Conservation (phyloP, 225 moss, liverwort and hornwort species). For the Bryoerythrophyllum caledonicum region DNA sequence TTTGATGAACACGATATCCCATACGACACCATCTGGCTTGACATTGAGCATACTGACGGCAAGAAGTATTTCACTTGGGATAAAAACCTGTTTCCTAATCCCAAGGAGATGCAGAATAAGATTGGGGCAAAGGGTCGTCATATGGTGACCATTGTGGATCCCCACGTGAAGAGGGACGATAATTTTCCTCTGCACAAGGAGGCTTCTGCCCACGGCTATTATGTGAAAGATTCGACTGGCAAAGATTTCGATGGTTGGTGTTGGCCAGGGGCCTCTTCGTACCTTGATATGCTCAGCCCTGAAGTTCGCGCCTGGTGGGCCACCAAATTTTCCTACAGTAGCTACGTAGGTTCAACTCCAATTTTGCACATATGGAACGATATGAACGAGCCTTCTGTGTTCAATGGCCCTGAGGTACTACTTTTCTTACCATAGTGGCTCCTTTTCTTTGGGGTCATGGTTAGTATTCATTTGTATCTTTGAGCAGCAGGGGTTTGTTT, state of each 20-base stretch:
- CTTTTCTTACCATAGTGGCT: conserved; percentile 18
- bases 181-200: conserved; percentile 79
- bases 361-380: conserved; percentile 96
- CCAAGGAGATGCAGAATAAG: conserved; percentile 94
- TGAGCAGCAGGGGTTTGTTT: no score
- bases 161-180: conserved; percentile 95
- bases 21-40: conserved; percentile 96
- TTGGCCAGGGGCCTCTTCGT: conserved; percentile 96
- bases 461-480: conserved; percentile 11
- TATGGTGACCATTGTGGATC: conserved; percentile 99
- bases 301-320: conserved; percentile 95
- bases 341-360: conserved; percentile 85
- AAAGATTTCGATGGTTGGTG: conserved; percentile 98
- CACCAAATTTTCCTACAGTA: conserved; percentile 68
- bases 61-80: conserved; percentile 99
- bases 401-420: conserved; percentile 96
- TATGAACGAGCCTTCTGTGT: conserved; percentile 99
- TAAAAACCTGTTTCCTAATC: conserved; percentile 68
- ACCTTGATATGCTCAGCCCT: conserved; percentile 89
- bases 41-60: conserved; percentile 97
- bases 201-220: conserved; percentile 79
- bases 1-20: conserved; percentile 96
- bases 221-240: conserved; percentile 75
- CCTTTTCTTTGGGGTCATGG: conserved; percentile 6
- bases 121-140: conserved; percentile 94